Evolutionary conservation across 2,329 filamentous ascomycete species (phyloP).

Genomic region (Colletotrichum theobromicola): DNA sequence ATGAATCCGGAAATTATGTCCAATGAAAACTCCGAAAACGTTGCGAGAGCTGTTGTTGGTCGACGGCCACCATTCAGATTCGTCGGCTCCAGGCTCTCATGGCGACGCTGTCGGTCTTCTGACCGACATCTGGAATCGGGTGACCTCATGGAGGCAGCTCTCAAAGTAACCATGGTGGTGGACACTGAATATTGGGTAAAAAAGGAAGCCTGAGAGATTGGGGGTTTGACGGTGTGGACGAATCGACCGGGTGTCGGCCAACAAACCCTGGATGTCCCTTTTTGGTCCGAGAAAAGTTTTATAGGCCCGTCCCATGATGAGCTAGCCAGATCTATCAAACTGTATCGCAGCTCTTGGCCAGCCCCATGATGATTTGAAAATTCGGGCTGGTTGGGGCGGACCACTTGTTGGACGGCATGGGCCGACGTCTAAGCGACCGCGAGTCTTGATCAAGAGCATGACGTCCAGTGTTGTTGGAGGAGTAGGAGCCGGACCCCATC

Average conservation of each 20-base stretch:
- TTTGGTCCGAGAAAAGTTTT: not conserved
- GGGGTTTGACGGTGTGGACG: not conserved
- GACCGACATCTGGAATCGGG: not conserved
- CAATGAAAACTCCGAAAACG: constrained; percentile 34
- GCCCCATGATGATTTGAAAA: not conserved
- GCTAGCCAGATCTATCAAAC: constrained; percentile 17
- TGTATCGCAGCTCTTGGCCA: constrained; percentile 2
- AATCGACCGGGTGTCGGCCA: not conserved
- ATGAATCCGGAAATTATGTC: constrained; percentile 39
- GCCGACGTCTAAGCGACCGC: not conserved
- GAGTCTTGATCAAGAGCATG: not conserved
- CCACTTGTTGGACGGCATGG: not conserved
- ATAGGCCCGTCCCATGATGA: constrained; percentile 4
- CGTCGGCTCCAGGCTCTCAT: not conserved
- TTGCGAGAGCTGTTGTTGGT: constrained; percentile 35
- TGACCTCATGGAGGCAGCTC: not conserved
- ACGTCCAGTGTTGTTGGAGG: not conserved
- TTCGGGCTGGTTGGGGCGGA: not conserved
- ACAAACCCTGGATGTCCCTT: not conserved
- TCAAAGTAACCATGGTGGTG: not conserved
- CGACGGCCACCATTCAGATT: not conserved
- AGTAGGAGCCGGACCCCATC: not conserved
- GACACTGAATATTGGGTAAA: not conserved
- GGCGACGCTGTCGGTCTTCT: not conserved
- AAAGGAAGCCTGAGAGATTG: not conserved